Evolutionary conservation across 805 yeast species (phyloP), one percentile per base, ranked within the genome.

Genomic region (Kodamaea kakaduensis): DNA sequence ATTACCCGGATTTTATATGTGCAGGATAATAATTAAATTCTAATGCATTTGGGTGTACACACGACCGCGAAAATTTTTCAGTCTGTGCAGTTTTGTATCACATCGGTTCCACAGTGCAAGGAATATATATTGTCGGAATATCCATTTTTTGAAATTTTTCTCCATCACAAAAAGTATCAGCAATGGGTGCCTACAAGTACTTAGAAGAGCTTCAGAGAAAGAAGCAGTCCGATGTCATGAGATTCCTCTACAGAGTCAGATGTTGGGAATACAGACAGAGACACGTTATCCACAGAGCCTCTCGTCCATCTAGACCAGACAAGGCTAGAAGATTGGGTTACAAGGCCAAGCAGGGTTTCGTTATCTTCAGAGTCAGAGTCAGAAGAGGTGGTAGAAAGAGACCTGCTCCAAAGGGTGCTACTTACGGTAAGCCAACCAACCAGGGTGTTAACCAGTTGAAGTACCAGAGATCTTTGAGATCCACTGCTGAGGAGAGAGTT

Each of bases 401-500:
- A 78, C 97, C 97, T 62, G 97, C 84, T 63, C 88, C 94, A 78
- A 93, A 93, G 93, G 98, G 98, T 86, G 97, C 97, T 66, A 93
- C 97, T 70, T 90, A 93, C 83, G 98, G 98, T 86, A 93, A 93
- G 85, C 98, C 98, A 83, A 93, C 98, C 79, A 93, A 93, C 95
- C 95, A 87, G 78, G 98, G 98, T 86, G 93, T 93, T 58, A 81
- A 80, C 80, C 97, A 93, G 74, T 85, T 93, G 78, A 93, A 93
- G 79, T 89, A 88, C 95, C 98, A 93, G 80, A 87, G 90, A 76
- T 83, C 96, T 50, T 78, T 87, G 73, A 87, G 95, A 75, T 79
- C 96, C 59, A 89, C 96, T 61, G 98, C 98, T 63, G 98, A 93
- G 79, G 98, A 93, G 81, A 86, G 97, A 78, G 95, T 90, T 62